phyloP scores from a whole-genome alignment of 306 rosid genomes.

The cucumber (Cucumis sativus) region DNA sequence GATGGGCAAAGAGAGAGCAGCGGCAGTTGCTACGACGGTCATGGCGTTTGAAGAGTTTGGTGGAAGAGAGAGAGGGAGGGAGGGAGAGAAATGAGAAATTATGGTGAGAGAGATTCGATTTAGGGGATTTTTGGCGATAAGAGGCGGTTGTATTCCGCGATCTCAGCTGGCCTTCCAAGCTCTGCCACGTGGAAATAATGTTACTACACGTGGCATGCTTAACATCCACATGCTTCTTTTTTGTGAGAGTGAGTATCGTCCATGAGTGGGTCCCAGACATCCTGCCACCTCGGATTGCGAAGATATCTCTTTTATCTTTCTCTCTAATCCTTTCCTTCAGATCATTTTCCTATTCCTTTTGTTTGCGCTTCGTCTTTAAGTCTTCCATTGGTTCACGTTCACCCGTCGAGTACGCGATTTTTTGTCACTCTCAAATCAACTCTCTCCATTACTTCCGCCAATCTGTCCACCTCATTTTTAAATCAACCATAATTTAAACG shows the following conservation, averaged over 20 bases:
- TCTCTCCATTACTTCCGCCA: neutral
- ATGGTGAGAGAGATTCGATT: constrained; percentile 9
- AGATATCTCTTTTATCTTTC: constrained; percentile 28
- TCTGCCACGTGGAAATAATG: constrained; percentile 45
- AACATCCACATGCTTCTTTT: constrained; percentile 38
- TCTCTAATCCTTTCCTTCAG: neutral
- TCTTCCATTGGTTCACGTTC: neutral
- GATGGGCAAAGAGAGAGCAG: constrained; percentile 59
- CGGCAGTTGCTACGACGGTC: constrained; percentile 70
- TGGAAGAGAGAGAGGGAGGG: neutral
- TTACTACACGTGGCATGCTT: constrained; percentile 30
- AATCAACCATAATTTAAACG: no score
- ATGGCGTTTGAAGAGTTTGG: constrained; percentile 34
- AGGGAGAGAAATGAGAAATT: neutral
- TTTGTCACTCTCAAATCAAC: neutral
- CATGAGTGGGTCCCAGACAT: constrained; percentile 24
- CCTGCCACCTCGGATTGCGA: constrained; percentile 50
- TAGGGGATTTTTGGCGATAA: constrained; percentile 38
- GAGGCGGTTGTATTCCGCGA: constrained; percentile 58
- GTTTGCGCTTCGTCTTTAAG: neutral
- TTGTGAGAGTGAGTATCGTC: constrained; percentile 2
- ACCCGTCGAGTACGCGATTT: neutral
- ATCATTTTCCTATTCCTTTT: neutral
- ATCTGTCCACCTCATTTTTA: no score
- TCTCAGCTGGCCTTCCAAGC: constrained; percentile 44